Conservation (phyloP, 805 yeast species). For the Hemisphaericaspora nanyangensis region DNA sequence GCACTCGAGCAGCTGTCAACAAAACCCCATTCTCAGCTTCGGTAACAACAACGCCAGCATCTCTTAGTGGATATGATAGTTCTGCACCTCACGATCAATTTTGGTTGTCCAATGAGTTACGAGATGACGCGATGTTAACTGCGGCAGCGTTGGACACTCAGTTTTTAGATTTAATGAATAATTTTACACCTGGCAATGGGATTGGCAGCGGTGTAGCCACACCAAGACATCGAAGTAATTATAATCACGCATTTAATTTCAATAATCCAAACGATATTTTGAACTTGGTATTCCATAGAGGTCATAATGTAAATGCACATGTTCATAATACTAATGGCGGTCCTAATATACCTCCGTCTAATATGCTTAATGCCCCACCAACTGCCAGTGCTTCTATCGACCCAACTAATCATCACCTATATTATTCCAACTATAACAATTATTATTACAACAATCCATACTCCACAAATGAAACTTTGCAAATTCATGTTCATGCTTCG, state of each 20-base stretch:
- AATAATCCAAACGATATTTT: constrained; percentile 36
- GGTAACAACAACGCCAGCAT: not conserved
- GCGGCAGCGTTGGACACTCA: constrained; percentile 67
- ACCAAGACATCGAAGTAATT: constrained; percentile 1
- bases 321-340: constrained; percentile 5
- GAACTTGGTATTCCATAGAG: constrained; percentile 50
- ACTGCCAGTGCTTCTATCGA: constrained; percentile 19
- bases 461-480: constrained; percentile 33
- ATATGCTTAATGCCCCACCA: constrained; percentile 9
- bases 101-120: constrained; percentile 67
- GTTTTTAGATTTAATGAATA: constrained; percentile 48
- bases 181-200: constrained; percentile 4
- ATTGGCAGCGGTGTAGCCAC: constrained; percentile 1
- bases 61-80: constrained; percentile 11
- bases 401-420: constrained; percentile 33
- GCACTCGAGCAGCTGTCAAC: not conserved
- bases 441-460: constrained; percentile 39
- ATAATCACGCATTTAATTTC: constrained; percentile 8
- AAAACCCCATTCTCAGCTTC: not conserved
- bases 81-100: constrained; percentile 44
- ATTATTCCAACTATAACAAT: constrained; percentile 36
- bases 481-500: constrained; percentile 43
- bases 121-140: constrained; percentile 69
- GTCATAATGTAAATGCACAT: constrained; percentile 14
- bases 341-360: constrained; percentile 15